Conservation (phyloP, 805 yeast genomes). For the Myxozyma sirexii region DNA sequence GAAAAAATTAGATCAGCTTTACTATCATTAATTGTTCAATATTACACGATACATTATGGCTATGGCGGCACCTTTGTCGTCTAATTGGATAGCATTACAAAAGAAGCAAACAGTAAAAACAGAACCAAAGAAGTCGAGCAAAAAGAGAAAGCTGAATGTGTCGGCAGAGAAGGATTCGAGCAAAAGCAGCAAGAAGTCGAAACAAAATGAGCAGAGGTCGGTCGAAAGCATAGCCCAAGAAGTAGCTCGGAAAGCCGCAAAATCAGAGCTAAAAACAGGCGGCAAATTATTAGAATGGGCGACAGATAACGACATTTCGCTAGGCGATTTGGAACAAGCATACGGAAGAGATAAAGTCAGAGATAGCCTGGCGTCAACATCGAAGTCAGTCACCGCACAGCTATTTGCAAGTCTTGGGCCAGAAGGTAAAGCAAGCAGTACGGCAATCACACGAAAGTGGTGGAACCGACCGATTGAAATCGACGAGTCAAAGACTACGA, state of each 20-base stretch:
- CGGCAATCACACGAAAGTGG: neutral
- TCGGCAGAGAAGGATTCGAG: neutral
- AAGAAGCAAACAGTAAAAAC: neutral
- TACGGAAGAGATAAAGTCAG: constrained; percentile 31
- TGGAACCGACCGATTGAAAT: constrained; percentile 27
- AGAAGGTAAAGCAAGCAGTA: neutral
- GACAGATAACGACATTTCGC: constrained; percentile 39
- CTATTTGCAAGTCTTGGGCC: constrained; percentile 22
- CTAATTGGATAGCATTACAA: constrained; percentile 29
- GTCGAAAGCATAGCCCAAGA: constrained; percentile 5
- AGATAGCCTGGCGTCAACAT: neutral
- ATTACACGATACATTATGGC: neutral
- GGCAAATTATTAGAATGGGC: constrained; percentile 37
- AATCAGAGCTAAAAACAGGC: neutral
- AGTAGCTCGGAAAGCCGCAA: neutral
- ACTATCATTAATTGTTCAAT: neutral
- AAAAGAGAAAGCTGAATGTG: constrained; percentile 3
- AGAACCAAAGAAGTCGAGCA: neutral
- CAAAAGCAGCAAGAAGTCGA: neutral
- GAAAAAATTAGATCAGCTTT: constrained; percentile 1
- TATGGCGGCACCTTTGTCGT: constrained; percentile 20
- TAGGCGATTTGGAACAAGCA: constrained; percentile 35
- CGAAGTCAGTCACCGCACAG: constrained; percentile 22
- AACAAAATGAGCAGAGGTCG: neutral
- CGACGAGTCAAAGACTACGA: constrained; percentile 36